phyloP scores from a whole-genome alignment of 2,329 filamentous ascomycete species.

The Cordyceps farinosa region DNA sequence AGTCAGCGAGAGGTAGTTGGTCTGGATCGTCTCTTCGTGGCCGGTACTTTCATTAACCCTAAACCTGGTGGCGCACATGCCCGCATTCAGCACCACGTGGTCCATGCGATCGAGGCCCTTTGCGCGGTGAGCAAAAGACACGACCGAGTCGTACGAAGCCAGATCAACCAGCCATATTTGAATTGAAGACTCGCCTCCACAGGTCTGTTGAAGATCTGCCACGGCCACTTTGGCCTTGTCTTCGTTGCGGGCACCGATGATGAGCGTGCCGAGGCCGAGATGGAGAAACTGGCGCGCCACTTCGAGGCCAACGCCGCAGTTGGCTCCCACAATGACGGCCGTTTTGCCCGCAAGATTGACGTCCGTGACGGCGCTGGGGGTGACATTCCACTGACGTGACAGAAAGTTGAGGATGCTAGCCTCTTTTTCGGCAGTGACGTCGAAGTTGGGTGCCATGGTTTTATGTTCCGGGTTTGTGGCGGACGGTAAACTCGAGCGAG shows the following conservation, averaged over 20 bases:
- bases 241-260: constrained; percentile 33
- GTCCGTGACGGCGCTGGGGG: background rate
- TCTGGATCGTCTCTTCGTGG: constrained; percentile 42
- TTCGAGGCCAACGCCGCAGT: constrained; percentile 34
- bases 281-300: constrained; percentile 32
- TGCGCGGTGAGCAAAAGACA: constrained; percentile 33
- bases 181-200: constrained; percentile 21
- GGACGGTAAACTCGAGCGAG: too few species aligned
- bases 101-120: constrained; percentile 35
- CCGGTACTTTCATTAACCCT: constrained; percentile 29
- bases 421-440: constrained; percentile 7
- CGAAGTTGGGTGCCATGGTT: background rate
- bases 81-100: constrained; percentile 35
- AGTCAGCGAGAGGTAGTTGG: constrained; percentile 49
- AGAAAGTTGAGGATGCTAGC: constrained; percentile 12
- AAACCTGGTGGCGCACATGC: constrained; percentile 20
- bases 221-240: constrained; percentile 27
- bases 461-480: too few species aligned
- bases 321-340: constrained; percentile 34
- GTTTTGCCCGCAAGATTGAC: constrained; percentile 22
- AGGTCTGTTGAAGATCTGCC: constrained; percentile 1
- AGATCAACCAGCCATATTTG: constrained; percentile 37
- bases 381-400: constrained; percentile 10
- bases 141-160: constrained; percentile 36
- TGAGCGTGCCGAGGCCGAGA: constrained; percentile 30